These are phyloP conservation scores for Diplodia intermedia DNA, from an alignment of 2,329 filamentous ascomycete genomes.

Conservation along the genomic window DNA sequence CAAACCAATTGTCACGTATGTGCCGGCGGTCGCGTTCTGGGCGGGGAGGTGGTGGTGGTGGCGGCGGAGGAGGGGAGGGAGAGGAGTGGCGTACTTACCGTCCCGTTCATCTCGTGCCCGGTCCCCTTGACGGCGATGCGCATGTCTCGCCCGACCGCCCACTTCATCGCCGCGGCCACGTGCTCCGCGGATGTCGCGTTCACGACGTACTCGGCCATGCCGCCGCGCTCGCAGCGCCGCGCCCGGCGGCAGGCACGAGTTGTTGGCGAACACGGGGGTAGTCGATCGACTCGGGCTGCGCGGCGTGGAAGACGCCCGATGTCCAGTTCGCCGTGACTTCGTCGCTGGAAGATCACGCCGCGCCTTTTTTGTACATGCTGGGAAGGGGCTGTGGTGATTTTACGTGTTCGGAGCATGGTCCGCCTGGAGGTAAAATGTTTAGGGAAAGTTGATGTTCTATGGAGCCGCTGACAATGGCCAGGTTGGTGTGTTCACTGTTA, in stretches of 20 bases:
- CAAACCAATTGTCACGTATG: slow-evolving; percentile 40
- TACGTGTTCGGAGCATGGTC: too few relatives aligned
- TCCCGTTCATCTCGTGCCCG: slow-evolving; percentile 39
- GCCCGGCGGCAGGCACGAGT: slow-evolving; percentile 43
- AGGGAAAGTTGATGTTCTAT: too few relatives aligned
- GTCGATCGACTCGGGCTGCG: slow-evolving; percentile 16
- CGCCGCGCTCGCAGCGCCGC: slow-evolving; percentile 35
- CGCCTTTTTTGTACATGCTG: background rate
- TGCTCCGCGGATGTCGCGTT: slow-evolving; percentile 32
- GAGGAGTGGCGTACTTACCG: background rate
- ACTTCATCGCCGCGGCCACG: slow-evolving; percentile 38
- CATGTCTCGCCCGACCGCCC: slow-evolving; percentile 43
- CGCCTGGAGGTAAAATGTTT: too few relatives aligned
- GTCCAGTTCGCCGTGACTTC: slow-evolving; percentile 43
- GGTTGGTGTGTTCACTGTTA: too few relatives aligned
- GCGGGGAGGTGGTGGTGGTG: background rate
- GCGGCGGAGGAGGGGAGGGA: too few relatives aligned
- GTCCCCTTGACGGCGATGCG: slow-evolving; percentile 47
- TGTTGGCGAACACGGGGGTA: slow-evolving; percentile 28
- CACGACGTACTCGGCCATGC: slow-evolving; percentile 11
- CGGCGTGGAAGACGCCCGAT: slow-evolving; percentile 42
- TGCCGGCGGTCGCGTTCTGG: slow-evolving; percentile 37
- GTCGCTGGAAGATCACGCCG: background rate
- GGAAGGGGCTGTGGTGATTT: background rate
- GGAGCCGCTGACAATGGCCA: too few relatives aligned